Evolutionary conservation across 192 early-diverging fungal species (phyloP).

Genomic region (Kickxella alabastrina): DNA sequence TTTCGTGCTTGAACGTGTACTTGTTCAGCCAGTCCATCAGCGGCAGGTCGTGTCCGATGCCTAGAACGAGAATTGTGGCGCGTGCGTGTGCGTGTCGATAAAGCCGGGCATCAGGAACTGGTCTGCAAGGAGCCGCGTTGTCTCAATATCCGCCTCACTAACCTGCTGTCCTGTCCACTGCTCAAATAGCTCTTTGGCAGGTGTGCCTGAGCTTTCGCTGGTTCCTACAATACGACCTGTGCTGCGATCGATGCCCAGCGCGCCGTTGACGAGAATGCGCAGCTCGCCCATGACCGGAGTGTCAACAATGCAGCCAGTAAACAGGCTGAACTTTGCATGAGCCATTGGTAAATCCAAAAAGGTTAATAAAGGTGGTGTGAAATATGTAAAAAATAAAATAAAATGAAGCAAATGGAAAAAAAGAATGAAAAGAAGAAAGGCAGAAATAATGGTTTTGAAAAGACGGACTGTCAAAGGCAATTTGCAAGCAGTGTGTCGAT

Average conservation of each 20-base stretch:
- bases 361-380: not conserved
- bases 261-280: constrained; percentile 60
- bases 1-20: constrained; percentile 88
- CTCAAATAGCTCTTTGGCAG: constrained; percentile 15
- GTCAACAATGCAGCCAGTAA: constrained; percentile 65
- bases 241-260: constrained; percentile 60
- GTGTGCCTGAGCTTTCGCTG: constrained; percentile 22
- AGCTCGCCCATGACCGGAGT: constrained; percentile 60
- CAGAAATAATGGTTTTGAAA: too few species aligned
- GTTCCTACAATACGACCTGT: constrained; percentile 68
- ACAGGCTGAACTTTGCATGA: constrained; percentile 32
- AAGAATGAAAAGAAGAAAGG: not conserved
- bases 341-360: constrained; percentile 10
- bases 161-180: constrained; percentile 16
- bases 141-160: not conserved
- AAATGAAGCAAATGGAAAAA: too few species aligned
- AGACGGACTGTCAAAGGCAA: too few species aligned
- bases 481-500: too few species aligned
- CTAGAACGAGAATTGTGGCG: constrained; percentile 88
- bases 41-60: constrained; percentile 85
- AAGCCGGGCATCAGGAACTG: constrained; percentile 89
- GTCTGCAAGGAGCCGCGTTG: constrained; percentile 16
- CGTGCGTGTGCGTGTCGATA: constrained; percentile 93
- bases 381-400: not conserved
- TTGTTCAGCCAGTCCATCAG: constrained; percentile 86